Base-by-base conservation (phyloP, 768 basidiomycete species). In the Floccularia luteovirens region DNA sequence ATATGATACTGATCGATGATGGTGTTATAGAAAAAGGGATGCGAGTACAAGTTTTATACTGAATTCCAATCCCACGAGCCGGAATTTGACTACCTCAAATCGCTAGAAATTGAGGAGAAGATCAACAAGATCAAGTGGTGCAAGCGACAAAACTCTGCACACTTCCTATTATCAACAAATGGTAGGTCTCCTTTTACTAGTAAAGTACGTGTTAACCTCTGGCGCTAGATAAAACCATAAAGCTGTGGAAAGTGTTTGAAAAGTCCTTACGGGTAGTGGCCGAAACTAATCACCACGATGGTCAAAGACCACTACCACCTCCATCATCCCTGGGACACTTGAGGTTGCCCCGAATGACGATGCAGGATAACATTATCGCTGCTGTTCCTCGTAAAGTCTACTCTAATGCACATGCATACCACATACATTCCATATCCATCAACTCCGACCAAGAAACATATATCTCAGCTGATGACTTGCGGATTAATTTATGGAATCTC, bases 101-200 rank as follows among this genome's bases (percentile, higher is more conserved):
- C 91, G 17, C 73, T 99, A 51, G 96, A 99, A 75, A 99, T 99
- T 64, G 96, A 99, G 67, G 96, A 99, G 77, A 99, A 99, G 84
- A 99, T 99, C 74, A 99, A 99, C 74, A 90, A 96, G 79, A 99
- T 99, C 78, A 90, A 92, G 62, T 99, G 96, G 96, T 97, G 93
- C 74, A 92, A 83, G 70, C 79, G 96, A 48, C 92, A 96, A 67
- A 98, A 98, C 60, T 75, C 88, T 33, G 93, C 96, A 32, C 96
- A 99, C 64, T 98, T 99, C 64, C 67, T 99, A 42, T 64, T 99
- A 38, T 94, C 92, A 43, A 98, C 96, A 22, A 99, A 99, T 54
- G 96, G 96, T 94, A 45, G 44, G 74, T 41, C 38, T 16, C n/a
- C n/a, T n/a, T n/a, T n/a, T n/a, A n/a, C n/a, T n/a, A n/a, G n/a